Percentiles rank a stretch among this genome's conserved stretches.
phyloP scores from a whole-genome alignment of 169 alveolate genomes.

The Fabrea salina region DNA sequence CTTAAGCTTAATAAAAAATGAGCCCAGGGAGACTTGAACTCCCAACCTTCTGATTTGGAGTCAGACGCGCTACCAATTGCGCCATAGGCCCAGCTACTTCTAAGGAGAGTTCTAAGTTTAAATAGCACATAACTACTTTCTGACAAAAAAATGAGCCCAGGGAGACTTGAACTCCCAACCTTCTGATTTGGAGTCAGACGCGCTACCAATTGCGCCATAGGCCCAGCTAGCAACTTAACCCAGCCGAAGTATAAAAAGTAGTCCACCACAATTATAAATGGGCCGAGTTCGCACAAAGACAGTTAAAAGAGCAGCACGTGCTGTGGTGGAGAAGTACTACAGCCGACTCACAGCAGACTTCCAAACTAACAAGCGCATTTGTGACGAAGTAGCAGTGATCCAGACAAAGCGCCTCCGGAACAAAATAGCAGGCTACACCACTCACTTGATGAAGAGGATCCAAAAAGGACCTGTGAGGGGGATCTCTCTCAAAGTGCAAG shows the following conservation, averaged over 20 bases:
- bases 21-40: slow-evolving; percentile 93
- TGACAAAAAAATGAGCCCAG: slow-evolving; percentile 83
- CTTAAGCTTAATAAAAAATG: slow-evolving; percentile 50
- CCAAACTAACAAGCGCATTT: slow-evolving; percentile 98
- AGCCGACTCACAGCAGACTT: slow-evolving; percentile 95
- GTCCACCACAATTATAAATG: too few species aligned
- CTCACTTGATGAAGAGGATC: slow-evolving; percentile 93
- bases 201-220: too few species aligned
- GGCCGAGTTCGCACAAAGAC: slow-evolving; percentile 99
- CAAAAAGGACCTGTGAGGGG: slow-evolving; percentile 99
- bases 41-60: slow-evolving; percentile 94
- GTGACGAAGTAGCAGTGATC: slow-evolving; percentile 98
- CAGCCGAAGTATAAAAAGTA: too few species aligned
- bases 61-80: slow-evolving; percentile 95
- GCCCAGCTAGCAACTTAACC: too few species aligned
- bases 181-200: slow-evolving; percentile 94
- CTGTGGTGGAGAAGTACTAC: slow-evolving; percentile 97
- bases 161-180: slow-evolving; percentile 94
- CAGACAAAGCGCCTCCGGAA: slow-evolving; percentile 98
- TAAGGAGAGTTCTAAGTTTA: too few species aligned
- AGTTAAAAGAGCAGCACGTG: slow-evolving; percentile 99
- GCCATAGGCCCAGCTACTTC: too few species aligned
- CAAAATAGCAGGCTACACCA: slow-evolving; percentile 97
- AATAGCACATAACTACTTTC: too few species aligned
- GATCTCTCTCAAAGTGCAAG: slow-evolving; percentile 98